Percentiles rank a stretch among this genome's conserved stretches.
Conservation (phyloP, 2,329 filamentous ascomycete genomes). For the Colletotrichum sp. region DNA sequence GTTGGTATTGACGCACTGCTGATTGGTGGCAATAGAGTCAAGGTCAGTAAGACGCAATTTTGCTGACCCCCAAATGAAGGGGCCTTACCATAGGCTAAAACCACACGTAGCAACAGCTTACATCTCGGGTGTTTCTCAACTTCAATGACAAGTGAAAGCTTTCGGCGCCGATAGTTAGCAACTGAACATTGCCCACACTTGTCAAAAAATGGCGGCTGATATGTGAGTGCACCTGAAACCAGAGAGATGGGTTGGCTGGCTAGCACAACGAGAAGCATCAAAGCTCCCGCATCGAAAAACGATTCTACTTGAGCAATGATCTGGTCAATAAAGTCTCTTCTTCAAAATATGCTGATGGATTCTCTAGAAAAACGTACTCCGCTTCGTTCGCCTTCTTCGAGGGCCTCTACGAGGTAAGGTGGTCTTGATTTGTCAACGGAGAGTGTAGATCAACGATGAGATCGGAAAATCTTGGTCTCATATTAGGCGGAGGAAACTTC, state of each 20-base stretch:
- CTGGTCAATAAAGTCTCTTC: not conserved
- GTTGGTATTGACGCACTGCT: not conserved
- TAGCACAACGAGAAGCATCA: not conserved
- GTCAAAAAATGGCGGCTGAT: not conserved
- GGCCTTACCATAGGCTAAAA: not conserved
- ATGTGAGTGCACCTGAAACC: not conserved
- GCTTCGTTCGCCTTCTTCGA: conserved; percentile 85
- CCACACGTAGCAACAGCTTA: not conserved
- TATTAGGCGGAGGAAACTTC: not conserved
- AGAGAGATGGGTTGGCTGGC: not conserved
- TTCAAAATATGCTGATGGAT: not conserved
- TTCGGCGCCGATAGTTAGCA: not conserved
- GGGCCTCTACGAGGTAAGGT: conserved; percentile 68
- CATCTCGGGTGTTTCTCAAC: not conserved
- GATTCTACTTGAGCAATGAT: not conserved
- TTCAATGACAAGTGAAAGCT: not conserved
- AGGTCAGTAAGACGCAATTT: not conserved
- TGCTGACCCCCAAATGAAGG: not conserved
- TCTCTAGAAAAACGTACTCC: conserved; percentile 62
- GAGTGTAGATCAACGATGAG: not conserved
- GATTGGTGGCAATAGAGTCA: not conserved
- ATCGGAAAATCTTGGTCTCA: not conserved
- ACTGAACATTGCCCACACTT: not conserved
- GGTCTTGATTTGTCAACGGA: not conserved
- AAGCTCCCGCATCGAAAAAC: not conserved